Evolutionary conservation across 2,329 filamentous ascomycete genomes (phyloP).

Genomic region (Chaetomium olivaceum): DNA sequence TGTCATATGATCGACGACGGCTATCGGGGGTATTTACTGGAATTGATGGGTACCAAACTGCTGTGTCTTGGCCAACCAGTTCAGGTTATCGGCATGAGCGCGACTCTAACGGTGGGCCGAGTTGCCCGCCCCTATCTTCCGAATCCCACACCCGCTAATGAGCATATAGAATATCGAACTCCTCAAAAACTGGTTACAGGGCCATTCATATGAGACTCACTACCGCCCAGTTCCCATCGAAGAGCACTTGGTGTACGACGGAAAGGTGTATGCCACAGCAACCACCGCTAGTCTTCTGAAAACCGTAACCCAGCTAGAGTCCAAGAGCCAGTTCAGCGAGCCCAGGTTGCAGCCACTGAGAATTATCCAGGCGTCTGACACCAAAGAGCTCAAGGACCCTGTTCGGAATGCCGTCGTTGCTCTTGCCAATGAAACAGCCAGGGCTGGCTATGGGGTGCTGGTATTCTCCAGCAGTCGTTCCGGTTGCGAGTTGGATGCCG

Average conservation of each 20-base stretch:
- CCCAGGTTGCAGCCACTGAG: conserved; percentile 45
- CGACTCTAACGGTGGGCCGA: conserved; percentile 65
- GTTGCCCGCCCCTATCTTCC: neutral
- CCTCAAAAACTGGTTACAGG: conserved; percentile 68
- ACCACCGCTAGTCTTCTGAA: conserved; percentile 60
- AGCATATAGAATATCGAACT: conserved; percentile 64
- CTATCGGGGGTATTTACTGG: conserved; percentile 71
- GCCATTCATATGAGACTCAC: conserved; percentile 69
- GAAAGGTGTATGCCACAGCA: conserved; percentile 63
- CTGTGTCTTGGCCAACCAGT: conserved; percentile 66
- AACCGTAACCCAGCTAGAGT: conserved; percentile 54
- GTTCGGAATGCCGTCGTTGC: conserved; percentile 71
- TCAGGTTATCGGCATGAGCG: conserved; percentile 79
- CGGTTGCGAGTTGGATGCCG: conserved; percentile 68
- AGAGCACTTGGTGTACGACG: conserved; percentile 72
- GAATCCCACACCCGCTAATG: neutral
- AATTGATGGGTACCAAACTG: conserved; percentile 72
- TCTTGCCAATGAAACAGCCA: conserved; percentile 67
- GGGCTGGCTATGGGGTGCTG: conserved; percentile 68
- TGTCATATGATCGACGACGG: conserved; percentile 82
- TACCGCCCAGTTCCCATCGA: conserved; percentile 76
- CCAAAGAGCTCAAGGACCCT: conserved; percentile 64
- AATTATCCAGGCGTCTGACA: conserved; percentile 55
- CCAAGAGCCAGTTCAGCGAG: conserved; percentile 31
- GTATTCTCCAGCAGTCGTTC: conserved; percentile 72